Evolutionary conservation across 192 early-diverging fungal species (phyloP).

Genomic region (Coemansia sp.): DNA sequence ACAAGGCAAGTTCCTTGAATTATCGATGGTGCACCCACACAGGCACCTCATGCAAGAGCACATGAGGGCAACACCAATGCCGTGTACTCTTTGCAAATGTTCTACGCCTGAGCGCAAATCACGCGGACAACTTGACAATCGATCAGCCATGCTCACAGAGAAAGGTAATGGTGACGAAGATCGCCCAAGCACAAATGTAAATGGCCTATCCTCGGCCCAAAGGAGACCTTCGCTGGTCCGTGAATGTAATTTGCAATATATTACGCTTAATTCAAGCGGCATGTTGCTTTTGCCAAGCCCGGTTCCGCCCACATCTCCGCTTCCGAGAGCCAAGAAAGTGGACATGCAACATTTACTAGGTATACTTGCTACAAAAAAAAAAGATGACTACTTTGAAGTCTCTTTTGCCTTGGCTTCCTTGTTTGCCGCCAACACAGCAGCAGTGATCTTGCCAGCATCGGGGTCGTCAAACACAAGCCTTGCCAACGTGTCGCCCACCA

Average conservation of each 20-base stretch:
- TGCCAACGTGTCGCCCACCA: conserved; percentile 42
- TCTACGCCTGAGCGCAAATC: conserved; percentile 1
- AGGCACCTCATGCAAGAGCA: conserved; percentile 2
- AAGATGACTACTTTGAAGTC: neutral
- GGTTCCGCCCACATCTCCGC: neutral
- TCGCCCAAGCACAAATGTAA: neutral
- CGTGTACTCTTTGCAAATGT: neutral
- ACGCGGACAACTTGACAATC: neutral
- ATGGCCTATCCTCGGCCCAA: neutral
- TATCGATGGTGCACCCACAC: neutral
- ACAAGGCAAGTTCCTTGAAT: neutral
- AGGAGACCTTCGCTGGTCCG: neutral
- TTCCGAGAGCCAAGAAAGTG: neutral
- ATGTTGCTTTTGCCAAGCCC: neutral
- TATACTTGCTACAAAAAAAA: neutral
- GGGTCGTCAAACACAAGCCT: conserved; percentile 40
- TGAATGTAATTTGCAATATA: neutral
- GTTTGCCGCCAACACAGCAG: conserved; percentile 32
- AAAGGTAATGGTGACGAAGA: neutral
- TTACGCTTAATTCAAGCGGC: neutral
- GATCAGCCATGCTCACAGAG: neutral
- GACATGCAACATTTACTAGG: neutral
- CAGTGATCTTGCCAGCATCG: conserved; percentile 34
- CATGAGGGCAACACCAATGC: neutral
- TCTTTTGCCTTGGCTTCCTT: conserved; percentile 10